phyloP scores from a whole-genome alignment of 2,329 filamentous ascomycete genomes.

The Pyrenochaeta sp. region DNA sequence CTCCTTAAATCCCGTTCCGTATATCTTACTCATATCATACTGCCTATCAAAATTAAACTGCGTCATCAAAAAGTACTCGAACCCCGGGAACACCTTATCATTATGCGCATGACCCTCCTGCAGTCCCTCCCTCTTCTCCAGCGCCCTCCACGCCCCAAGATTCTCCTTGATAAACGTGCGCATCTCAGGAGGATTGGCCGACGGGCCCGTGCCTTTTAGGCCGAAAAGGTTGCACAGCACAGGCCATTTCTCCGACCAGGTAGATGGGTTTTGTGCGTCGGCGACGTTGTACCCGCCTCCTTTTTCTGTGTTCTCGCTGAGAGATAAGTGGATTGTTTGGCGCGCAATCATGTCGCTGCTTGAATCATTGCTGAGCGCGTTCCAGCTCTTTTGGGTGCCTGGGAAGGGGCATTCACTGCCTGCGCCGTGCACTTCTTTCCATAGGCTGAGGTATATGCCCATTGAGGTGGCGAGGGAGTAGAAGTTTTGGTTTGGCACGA shows the following conservation, averaged over 20 bases:
- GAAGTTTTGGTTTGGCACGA: constrained; percentile 53
- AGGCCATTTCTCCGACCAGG: constrained; percentile 57
- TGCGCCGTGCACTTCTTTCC: constrained; percentile 48
- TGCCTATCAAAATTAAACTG: constrained; percentile 57
- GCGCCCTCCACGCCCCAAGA: constrained; percentile 28
- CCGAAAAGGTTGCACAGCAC: constrained; percentile 56
- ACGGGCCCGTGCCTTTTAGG: constrained; percentile 49
- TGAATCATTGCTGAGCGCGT: constrained; percentile 48
- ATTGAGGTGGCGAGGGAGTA: constrained; percentile 48
- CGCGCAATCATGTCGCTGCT: constrained; percentile 53
- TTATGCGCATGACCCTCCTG: constrained; percentile 51
- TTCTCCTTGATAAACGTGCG: constrained; percentile 40
- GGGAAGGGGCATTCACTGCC: constrained; percentile 51
- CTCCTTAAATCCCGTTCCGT: constrained; percentile 53
- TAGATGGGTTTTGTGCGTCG: constrained; percentile 46
- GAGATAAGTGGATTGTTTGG: constrained; percentile 52
- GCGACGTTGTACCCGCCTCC: constrained; percentile 54
- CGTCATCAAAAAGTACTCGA: constrained; percentile 55
- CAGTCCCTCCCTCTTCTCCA: constrained; percentile 41
- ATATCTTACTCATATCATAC: constrained; percentile 56
- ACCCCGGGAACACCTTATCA: constrained; percentile 47
- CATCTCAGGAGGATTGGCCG: constrained; percentile 28
- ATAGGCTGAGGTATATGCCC: constrained; percentile 51
- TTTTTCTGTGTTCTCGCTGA: constrained; percentile 49
- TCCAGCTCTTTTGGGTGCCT: constrained; percentile 48